These are phyloP conservation scores for Vaccinium corymbosum DNA, from an alignment of 148 eudicot species.

Conservation along the genomic window DNA sequence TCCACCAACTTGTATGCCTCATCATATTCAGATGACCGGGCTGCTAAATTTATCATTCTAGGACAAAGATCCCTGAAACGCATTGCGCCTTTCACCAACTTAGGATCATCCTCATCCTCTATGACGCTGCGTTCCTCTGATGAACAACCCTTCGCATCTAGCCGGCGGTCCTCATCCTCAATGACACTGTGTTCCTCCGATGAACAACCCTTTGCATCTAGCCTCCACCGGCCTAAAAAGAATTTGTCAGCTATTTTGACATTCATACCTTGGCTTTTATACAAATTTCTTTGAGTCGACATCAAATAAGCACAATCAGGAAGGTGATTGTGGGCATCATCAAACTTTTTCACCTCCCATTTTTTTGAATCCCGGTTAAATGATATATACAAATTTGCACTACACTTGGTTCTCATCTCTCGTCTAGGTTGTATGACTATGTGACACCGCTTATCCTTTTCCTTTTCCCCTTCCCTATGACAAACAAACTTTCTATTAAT, in stretches of 20 bases:
- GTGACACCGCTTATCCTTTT: background rate
- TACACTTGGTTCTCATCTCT: background rate
- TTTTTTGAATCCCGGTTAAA: background rate
- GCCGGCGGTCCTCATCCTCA: background rate
- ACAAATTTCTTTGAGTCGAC: background rate
- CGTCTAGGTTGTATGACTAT: background rate
- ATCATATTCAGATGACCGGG: background rate
- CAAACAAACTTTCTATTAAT: background rate
- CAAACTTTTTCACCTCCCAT: background rate
- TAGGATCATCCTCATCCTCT: background rate
- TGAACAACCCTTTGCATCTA: background rate
- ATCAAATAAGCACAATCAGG: background rate
- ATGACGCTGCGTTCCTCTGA: too few species aligned
- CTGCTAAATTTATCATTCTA: background rate
- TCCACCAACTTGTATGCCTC: background rate
- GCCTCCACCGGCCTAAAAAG: background rate
- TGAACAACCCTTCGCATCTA: too few species aligned
- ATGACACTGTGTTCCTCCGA: background rate
- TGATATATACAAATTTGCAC: background rate
- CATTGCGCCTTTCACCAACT: background rate
- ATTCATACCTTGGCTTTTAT: background rate
- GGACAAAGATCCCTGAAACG: conserved; percentile 1
- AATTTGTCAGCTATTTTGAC: background rate
- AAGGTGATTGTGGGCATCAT: background rate
- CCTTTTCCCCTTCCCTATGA: background rate